These are phyloP conservation scores for Acarospora socialis DNA, from an alignment of 2,329 filamentous ascomycete species.

Conservation along the genomic window DNA sequence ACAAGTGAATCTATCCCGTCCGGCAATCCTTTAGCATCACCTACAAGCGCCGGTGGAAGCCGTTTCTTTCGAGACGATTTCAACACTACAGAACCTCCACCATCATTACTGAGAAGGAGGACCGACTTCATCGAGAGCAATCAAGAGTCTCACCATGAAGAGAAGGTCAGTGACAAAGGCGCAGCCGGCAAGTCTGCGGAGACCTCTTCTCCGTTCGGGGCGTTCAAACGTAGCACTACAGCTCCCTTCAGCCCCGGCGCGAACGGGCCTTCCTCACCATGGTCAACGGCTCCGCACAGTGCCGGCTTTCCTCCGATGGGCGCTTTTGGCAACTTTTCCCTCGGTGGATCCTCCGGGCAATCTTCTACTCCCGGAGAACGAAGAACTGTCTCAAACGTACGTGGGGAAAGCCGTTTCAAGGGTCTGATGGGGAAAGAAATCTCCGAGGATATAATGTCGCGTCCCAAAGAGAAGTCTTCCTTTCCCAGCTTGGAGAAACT, in stretches of 20 bases:
- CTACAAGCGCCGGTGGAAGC: conserved; percentile 26
- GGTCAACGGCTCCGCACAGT: conserved; percentile 44
- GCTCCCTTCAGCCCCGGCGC: conserved; percentile 37
- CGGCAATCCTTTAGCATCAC: conserved; percentile 34
- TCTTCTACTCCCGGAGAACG: conserved; percentile 52
- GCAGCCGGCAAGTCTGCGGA: conserved; percentile 23
- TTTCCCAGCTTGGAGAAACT: conserved; percentile 39
- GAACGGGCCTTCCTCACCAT: conserved; percentile 38
- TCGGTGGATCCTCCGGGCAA: conserved; percentile 38
- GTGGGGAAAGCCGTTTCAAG: conserved; percentile 72
- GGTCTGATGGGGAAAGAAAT: conserved; percentile 70
- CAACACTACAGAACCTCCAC: conserved; percentile 44
- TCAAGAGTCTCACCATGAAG: conserved; percentile 29
- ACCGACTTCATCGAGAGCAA: conserved; percentile 45
- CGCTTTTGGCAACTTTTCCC: conserved; percentile 80
- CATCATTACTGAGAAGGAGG: conserved; percentile 44
- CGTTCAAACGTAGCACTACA: conserved; percentile 42
- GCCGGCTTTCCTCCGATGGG: conserved; percentile 59
- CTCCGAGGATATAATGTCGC: conserved; percentile 44
- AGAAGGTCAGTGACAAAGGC: conserved; percentile 35
- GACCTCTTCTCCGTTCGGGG: conserved; percentile 34
- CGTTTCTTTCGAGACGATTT: conserved; percentile 36
- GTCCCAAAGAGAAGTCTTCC: conserved; percentile 41
- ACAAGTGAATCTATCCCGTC: conserved; percentile 54
- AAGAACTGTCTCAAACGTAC: conserved; percentile 49